A percentile compares a stretch with the other conserved stretches of the same genome.
Evolutionary conservation across 306 rosid genomes (phyloP).

Genomic region (Heteromeles arbutifolia): DNA sequence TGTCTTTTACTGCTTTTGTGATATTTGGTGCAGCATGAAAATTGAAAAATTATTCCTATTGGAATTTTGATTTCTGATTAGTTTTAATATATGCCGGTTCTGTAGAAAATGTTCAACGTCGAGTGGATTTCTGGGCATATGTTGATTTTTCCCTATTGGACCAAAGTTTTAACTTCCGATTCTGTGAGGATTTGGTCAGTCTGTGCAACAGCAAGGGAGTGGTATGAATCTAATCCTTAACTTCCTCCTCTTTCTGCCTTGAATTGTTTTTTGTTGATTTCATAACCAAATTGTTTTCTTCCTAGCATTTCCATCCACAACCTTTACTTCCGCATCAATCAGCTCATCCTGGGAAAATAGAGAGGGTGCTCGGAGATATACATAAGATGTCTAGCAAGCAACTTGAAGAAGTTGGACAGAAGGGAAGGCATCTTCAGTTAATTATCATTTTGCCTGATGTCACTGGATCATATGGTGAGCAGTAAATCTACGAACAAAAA

Average conservation of each 20-base stretch:
- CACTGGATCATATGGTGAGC: constrained; percentile 56
- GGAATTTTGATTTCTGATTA: neutral
- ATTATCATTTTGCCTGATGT: constrained; percentile 65
- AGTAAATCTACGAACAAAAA: no score
- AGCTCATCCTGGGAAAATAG: constrained; percentile 20
- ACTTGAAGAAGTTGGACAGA: neutral
- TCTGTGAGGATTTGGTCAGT: no score
- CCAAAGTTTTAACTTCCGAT: no score
- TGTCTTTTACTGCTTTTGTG: neutral
- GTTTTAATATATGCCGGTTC: neutral
- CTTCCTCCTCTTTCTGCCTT: no score
- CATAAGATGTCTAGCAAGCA: constrained; percentile 7
- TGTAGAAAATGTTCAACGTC: constrained; percentile 61
- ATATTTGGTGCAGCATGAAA: neutral
- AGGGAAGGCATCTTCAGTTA: constrained; percentile 32
- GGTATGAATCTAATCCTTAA: no score
- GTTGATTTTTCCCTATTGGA: constrained; percentile 28
- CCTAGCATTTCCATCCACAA: constrained; percentile 17
- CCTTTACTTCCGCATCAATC: constrained; percentile 33
- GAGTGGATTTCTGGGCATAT: constrained; percentile 41
- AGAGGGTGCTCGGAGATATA: constrained; percentile 28
- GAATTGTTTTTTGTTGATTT: neutral
- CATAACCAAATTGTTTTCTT: neutral
- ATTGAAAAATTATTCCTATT: neutral
- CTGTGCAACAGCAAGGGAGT: constrained; percentile 67